Evolutionary conservation across 768 basidiomycete genomes (phyloP), one percentile per base, ranked within the genome.

Genomic region (Russula sp.): DNA sequence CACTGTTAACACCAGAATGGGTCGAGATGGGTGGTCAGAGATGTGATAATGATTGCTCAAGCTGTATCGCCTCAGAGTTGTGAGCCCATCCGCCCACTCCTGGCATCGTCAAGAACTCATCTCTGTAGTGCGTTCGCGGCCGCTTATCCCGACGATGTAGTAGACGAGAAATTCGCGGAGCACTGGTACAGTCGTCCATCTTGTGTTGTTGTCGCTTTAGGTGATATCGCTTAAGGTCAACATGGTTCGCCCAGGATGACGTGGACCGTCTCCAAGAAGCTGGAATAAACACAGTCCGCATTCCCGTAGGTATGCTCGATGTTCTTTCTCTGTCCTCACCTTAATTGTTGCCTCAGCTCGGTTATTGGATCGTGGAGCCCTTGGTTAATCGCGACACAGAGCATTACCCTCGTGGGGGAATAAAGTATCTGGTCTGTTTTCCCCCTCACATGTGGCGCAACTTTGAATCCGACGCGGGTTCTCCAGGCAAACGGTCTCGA

Each of bases 361-460:
- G 90, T 0, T 92, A 87, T 72, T 92, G 90, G 90, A 85, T 92
- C 53, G 76, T 92, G 9, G 90, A 92, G 71, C 79, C 78, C 3
- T 76, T 92, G 9, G 90, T 92, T 0, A 71, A 91, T 71, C 79
- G 85, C 5, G 68, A 69, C 1, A 77, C 75, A 2, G 90, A 92
- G 71, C 81, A 78, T 52, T 92, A 80, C 71, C 86, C 89, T 16
- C 80, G 83, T 40, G 90, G 90, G 22, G 90, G 90, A 32, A 79
- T 92, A 38, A 60, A 69, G 3, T 81, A 85, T 56, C 79, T 92
- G 40, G 90, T 89, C 57, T 18, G 22, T 20, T 36, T 28, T 59
- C 7, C 8, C 61, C 10, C 22, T n/a, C 10, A 48, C 36, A 13
- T 20, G 18, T 50, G 14, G 40, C 4, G 11, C 14, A 51, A 32